Base-by-base conservation (phyloP, 768 basidiomycete species). In the Boletus eberwhitei region DNA sequence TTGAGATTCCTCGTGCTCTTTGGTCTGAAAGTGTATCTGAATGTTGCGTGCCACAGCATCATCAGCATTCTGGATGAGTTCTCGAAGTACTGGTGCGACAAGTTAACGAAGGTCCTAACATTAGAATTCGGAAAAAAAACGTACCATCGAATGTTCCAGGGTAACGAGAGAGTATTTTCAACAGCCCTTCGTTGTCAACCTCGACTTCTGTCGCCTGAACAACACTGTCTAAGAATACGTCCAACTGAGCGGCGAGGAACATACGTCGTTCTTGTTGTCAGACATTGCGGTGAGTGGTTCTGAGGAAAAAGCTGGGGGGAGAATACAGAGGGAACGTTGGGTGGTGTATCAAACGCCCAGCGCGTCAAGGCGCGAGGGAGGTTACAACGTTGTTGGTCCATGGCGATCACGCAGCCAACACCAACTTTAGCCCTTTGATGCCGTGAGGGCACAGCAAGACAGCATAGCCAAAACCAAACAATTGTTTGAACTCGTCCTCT, bases 1-100 rank as follows among this genome's bases (percentile, higher is more conserved):
- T 19, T 16, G 39, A 19, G 17, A 19, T 37, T 59, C 41, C 31
- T 59, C 32, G 35, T 34, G 59, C 39, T 48, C 52, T 34, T 52
- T 39, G 1, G 72, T 74, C 41, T 68, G 61, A 52, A 77, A 77
- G 36, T 70, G 68, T 5, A 79, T 61, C 54, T 76, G 65, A 9
- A 77, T 67, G 0, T 44, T 55, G 19, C 50, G 66, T 2, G 75
- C 68, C 4, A 66, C 71, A 0, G 74, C 80, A 67, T 82, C 80
- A 56, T 82, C 80, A 16, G 82, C 79, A 64, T 84, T 84, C 62
- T 83, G 82, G 13, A 83, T 64, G 19, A 84, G 68, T 60, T 83
- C 83, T 48, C 83, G 67, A 52, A 79, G 77, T 35, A 82, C 78
- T 71, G 38, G 26, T 12, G 12, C 2, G 11, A 14, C 13, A 14